Evolutionary conservation across 208 protist genomes (phyloP), one percentile per base, ranked within the genome.

Genomic region (Porcisia hertigi): DNA sequence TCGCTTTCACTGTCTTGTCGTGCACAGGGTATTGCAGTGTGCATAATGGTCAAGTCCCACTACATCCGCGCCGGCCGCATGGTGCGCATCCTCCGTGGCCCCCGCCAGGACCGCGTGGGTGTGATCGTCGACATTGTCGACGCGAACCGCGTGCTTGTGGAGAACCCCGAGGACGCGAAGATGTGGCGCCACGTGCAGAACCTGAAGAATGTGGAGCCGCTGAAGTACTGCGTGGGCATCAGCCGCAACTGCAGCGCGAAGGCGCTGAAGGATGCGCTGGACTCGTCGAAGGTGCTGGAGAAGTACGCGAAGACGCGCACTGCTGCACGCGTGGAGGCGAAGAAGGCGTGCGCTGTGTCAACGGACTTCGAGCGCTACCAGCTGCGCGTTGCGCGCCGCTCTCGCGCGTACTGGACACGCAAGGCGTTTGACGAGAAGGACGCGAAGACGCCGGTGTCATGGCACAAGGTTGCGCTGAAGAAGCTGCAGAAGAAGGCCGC

Each of bases 311-410:
- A 82, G 71, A 97, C 93, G 80, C 87, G 90, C 85, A 88, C 85
- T 49, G 93, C 93, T 67, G 76, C 54, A 43, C 91, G 90, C 79
- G 87, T 96, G 75, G 82, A 75, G 45, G 93, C 93, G 55, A 96
- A 94, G 88, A 88, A 94, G 85, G 91, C 93, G 66, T 77, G 92
- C 82, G 89, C 93, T 34, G 79, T 60, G 71, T 93, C 91, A 65
- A 94, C 90, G 67, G 93, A 97, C 90, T 97, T 97, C 84, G 91
- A 96, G 89, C 91, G 91, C 89, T 97, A 97, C 83, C 93, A 97
- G 87, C 91, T 97, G 74, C 90, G 89, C 83, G 93, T 96, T 57
- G 93, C 93, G 64, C 92, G 92, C 83, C 93, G 93, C 76, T 97
- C 93, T 65, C 93, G 93, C 70, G 91, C 93, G 78, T 84, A 88